Percentiles rank a stretch among this genome's conserved stretches.
Evolutionary conservation across 2,329 filamentous ascomycete species (phyloP).

Genomic region (Nemania serpens): DNA sequence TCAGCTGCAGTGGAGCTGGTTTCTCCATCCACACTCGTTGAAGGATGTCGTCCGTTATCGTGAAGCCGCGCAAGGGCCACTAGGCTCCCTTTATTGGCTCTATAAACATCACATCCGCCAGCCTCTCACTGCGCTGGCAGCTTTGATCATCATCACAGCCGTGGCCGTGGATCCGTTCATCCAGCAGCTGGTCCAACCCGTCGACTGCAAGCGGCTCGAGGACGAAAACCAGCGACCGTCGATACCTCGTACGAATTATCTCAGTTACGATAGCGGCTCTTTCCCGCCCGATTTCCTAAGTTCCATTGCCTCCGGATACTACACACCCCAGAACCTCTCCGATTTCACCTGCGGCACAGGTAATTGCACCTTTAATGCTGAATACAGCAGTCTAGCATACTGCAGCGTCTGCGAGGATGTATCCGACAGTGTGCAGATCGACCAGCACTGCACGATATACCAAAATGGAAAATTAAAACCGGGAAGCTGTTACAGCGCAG

Average conservation of each 20-base stretch:
- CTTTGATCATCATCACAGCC: background rate
- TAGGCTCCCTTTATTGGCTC: conserved; percentile 14
- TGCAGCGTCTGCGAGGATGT: conserved; percentile 15
- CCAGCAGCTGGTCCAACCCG: conserved; percentile 6
- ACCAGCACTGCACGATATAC: conserved; percentile 4
- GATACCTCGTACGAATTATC: conserved; percentile 11
- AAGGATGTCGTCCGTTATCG: conserved; percentile 12
- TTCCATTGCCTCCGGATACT: conserved; percentile 6
- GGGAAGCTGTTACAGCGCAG: conserved; percentile 1
- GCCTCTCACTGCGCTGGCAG: conserved; percentile 8
- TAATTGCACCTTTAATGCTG: conserved; percentile 9
- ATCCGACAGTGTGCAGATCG: conserved; percentile 2
- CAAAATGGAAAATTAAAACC: background rate
- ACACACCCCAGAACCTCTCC: conserved; percentile 10
- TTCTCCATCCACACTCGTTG: conserved; percentile 4
- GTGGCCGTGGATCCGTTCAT: conserved; percentile 16
- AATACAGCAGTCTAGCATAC: conserved; percentile 16
- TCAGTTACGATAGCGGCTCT: conserved; percentile 6
- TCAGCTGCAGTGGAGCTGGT: conserved; percentile 24
- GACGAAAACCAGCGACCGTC: background rate
- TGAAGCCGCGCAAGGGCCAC: conserved; percentile 10
- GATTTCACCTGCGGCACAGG: conserved; percentile 11
- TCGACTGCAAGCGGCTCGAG: conserved; percentile 8
- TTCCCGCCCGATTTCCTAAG: conserved; percentile 8
- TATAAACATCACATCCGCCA: conserved; percentile 5